Base-by-base conservation (phyloP, 176 grass and related monocot species). In the Musa schizocarpa region DNA sequence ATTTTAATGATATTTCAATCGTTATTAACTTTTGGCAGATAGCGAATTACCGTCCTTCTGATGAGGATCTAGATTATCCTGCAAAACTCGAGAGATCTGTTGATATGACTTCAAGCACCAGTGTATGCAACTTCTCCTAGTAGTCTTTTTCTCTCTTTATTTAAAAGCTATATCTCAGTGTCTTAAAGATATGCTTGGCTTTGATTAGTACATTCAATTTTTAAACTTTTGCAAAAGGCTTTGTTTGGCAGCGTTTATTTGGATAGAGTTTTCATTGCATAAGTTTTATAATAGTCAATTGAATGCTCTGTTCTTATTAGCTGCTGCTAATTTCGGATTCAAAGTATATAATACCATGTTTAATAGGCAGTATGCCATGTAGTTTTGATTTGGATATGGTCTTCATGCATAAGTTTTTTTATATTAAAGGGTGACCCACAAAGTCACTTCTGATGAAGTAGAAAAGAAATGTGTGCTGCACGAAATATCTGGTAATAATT, bases 11-110 rank as follows among this genome's bases (percentile, higher is more conserved):
- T 55, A 74, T 27, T 24, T 26, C 27, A 13, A n/a, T 51, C 68
- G 21, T 19, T 50, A 70, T 82, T 74, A 59, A 81, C 23, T 1
- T 0, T 71, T 69, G 78, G 58, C 84, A 99, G 95, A 94, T 99
- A 86, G 88, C 95, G 66, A 99, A 94, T 70, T 99, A 89, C 52
- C 88, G 88, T 77, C 90, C 91, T 67, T 89, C 88, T 68, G 79
- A 87, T 54, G 85, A 87, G 76, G 95, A 99, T 88, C 84, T 99
- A 57, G 88, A 99, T 83, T 99, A 99, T 80, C 95, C 95, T 63
- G 90, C 84, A 81, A 99, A 94, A 75, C 86, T 99, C 69, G 88
- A 99, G 73, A 75, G 72, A 87, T 80, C 51, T 62, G 26, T 74
- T 65, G 86, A 82, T 75, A 24, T 72, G 11, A 84, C 86, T 87